These are phyloP conservation scores for Cutaneotrichosporon sp. DNA, from an alignment of 1,284 basidiomycete genomes.

Conservation along the genomic window DNA sequence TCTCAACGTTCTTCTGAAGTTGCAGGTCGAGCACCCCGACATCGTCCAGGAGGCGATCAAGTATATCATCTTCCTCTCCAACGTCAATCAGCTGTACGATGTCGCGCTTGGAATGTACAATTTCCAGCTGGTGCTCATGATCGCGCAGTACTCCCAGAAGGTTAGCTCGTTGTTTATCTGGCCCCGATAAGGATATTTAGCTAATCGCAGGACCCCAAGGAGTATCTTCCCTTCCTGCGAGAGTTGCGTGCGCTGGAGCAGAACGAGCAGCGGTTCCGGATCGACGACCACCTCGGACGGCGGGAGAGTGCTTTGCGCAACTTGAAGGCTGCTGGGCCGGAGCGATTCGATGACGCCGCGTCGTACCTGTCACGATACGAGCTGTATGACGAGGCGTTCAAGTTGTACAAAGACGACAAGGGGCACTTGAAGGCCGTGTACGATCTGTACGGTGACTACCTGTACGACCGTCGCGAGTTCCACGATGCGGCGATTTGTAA, in stretches of 20 bases:
- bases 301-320: constrained; percentile 70
- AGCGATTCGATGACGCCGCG: constrained; percentile 68
- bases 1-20: constrained; percentile 66
- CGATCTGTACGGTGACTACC: constrained; percentile 77
- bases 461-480: constrained; percentile 79
- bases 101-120: constrained; percentile 98
- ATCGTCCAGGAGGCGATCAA: constrained; percentile 93
- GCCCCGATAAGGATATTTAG: neutral
- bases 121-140: constrained; percentile 88
- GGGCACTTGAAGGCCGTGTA: constrained; percentile 62
- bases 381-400: constrained; percentile 68
- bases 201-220: constrained; percentile 68
- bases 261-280: constrained; percentile 80
- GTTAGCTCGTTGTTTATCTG: neutral
- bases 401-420: constrained; percentile 64
- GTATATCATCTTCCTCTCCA: constrained; percentile 96
- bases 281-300: constrained; percentile 86
- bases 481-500: constrained; percentile 73
- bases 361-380: constrained; percentile 73
- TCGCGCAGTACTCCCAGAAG: constrained; percentile 95
- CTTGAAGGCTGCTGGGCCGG: constrained; percentile 61
- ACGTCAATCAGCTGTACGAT: constrained; percentile 86
- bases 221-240: constrained; percentile 94
- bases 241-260: constrained; percentile 76
- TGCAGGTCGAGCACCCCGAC: constrained; percentile 65